These are phyloP conservation scores for Trichoderma semiorbis DNA, from an alignment of 2,329 filamentous ascomycete species.

Conservation along the genomic window DNA sequence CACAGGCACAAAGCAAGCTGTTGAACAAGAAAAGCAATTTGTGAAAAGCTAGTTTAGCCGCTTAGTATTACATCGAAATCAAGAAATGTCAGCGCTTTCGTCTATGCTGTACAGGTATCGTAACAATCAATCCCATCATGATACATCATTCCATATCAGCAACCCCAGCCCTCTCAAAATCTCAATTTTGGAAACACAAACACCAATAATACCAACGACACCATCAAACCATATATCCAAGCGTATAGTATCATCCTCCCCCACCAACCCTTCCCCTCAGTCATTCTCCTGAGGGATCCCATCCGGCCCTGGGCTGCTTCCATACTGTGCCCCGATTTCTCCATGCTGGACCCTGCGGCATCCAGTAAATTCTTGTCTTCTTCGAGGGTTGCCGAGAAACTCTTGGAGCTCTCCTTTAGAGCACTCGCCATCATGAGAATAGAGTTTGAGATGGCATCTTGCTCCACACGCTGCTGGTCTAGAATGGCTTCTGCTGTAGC, in stretches of 20 bases:
- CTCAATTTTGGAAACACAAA: slow-evolving; percentile 85
- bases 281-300: slow-evolving; percentile 73
- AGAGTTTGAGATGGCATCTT: slow-evolving; percentile 76
- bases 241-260: slow-evolving; percentile 79
- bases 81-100: slow-evolving; percentile 4
- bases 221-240: slow-evolving; percentile 77
- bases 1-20: not conserved
- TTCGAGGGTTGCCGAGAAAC: slow-evolving; percentile 70
- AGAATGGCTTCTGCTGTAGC: slow-evolving; percentile 68
- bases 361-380: slow-evolving; percentile 67
- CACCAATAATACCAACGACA: slow-evolving; percentile 74
- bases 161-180: slow-evolving; percentile 49
- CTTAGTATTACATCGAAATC: slow-evolving; percentile 3
- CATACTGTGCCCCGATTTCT: slow-evolving; percentile 72
- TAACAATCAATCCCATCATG: not conserved
- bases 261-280: slow-evolving; percentile 85
- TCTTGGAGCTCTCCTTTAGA: slow-evolving; percentile 70
- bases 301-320: slow-evolving; percentile 73
- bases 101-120: slow-evolving; percentile 7
- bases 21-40: no score
- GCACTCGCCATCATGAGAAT: slow-evolving; percentile 76
- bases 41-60: not conserved
- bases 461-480: slow-evolving; percentile 73
- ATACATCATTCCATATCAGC: not conserved
- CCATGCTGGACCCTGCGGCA: slow-evolving; percentile 69